Base-by-base conservation (phyloP, 306 rosid genomes). In the Argentina anserina region DNA sequence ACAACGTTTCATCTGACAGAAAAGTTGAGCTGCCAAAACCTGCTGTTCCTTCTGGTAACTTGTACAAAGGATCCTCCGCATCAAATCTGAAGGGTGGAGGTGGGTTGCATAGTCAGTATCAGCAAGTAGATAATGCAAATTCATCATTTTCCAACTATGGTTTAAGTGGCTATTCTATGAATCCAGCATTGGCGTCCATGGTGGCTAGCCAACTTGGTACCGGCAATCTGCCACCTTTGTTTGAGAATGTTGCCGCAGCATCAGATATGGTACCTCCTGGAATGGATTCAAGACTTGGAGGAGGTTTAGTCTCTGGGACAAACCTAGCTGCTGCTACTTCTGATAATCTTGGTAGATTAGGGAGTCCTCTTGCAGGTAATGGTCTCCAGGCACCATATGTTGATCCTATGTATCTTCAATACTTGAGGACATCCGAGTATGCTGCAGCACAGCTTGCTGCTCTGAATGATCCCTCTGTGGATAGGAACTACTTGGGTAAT, bases 361-460 rank as follows among this genome's bases (percentile, higher is more conserved):
- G 93, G 67, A 89, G 86, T 83, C 97, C 85, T 71, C 72, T 89
- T 76, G 72, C 85, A 2, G 96, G 95, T 39, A 73, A 72, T 61
- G 80, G 89, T 80, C 89, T 88, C 80, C 99, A 91, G 78, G 80
- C 91, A 5, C 89, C 96, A 28, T 91, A 71, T 85, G 85, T 89
- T 6, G 99, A 91, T 87, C 99, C 99, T 17, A 76, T 81, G 84
- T 86, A 88, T 87, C 88, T 87, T 73, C 97, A 87, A 69, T 94
- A 91, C 86, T 52, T 91, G 82, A 88, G 96, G 85, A 67, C 98
- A 31, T 84, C 96, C 14, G 98, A 94, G 36, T 91, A 89, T 83
- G 93, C 90, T 59, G 88, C 89, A 20, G 88, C 96, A 65, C 98
- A 94, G 81, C 87, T 88, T 70, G 88, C 81, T 79, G 90, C 95